phyloP scores from a whole-genome alignment of 2,329 filamentous ascomycete genomes.

The Periglandula ipomoeae region DNA sequence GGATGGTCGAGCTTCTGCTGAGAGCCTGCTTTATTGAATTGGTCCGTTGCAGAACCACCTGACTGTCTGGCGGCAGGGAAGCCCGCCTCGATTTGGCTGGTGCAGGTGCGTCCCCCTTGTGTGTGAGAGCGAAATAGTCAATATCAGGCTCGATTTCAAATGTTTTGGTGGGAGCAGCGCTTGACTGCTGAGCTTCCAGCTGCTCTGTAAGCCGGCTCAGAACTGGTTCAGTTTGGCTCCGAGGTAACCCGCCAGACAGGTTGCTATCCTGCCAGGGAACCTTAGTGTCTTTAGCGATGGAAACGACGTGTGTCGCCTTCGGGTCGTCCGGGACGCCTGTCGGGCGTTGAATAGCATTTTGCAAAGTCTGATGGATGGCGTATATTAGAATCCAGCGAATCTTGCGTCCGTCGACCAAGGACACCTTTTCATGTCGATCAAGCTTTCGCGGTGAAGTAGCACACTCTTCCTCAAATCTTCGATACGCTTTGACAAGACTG shows the following conservation, averaged over 20 bases:
- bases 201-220: constrained; percentile 8
- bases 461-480: constrained; percentile 57
- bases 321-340: constrained; percentile 49
- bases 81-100: constrained; percentile 4
- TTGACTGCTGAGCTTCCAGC: constrained; percentile 7
- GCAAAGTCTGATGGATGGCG: constrained; percentile 61
- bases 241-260: constrained; percentile 17
- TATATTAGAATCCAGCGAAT: constrained; percentile 74
- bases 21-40: constrained; percentile 22
- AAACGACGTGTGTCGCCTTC: constrained; percentile 47
- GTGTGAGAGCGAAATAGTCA: constrained; percentile 41
- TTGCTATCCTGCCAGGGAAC: constrained; percentile 36
- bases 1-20: constrained; percentile 24
- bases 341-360: constrained; percentile 52
- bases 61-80: constrained; percentile 7
- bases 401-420: constrained; percentile 59
- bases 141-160: constrained; percentile 46
- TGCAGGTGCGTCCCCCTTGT: constrained; percentile 16
- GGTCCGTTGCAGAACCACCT: constrained; percentile 15
- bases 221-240: constrained; percentile 20
- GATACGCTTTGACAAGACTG: constrained; percentile 57
- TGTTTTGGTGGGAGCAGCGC: constrained; percentile 7
- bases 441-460: constrained; percentile 39
- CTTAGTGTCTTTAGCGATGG: constrained; percentile 31
- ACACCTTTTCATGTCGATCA: constrained; percentile 45